phyloP scores from a whole-genome alignment of 1,139 yeast genomes.

The Blastobotrys malaysiensis region DNA sequence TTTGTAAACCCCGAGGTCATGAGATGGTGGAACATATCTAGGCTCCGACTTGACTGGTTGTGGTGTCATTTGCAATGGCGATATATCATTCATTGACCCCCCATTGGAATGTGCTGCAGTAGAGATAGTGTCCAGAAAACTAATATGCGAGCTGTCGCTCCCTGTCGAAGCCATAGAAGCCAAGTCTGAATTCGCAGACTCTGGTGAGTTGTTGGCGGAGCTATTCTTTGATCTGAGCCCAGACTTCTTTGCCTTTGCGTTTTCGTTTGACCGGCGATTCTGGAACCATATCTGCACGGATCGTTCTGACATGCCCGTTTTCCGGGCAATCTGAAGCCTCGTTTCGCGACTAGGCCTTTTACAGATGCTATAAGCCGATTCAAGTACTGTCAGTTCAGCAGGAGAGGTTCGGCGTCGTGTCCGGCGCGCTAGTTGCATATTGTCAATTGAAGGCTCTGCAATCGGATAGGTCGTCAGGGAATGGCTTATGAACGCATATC shows the following conservation, averaged over 20 bases:
- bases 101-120: background rate
- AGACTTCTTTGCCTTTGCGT: background rate
- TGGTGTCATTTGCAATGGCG: background rate
- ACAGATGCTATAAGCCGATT: conserved; percentile 68
- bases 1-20: background rate
- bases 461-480: conserved; percentile 72
- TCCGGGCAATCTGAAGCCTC: conserved; percentile 68
- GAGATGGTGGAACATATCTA: background rate
- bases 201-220: background rate
- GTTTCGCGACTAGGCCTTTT: conserved; percentile 74
- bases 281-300: conserved; percentile 99
- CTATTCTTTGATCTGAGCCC: background rate
- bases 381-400: conserved; percentile 71
- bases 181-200: background rate
- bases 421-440: conserved; percentile 84
- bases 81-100: background rate
- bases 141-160: background rate
- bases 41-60: background rate
- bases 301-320: conserved; percentile 89
- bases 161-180: background rate
- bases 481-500: conserved; percentile 79
- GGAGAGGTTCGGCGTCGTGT: conserved; percentile 95
- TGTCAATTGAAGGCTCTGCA: conserved; percentile 81
- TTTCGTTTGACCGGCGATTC: conserved; percentile 37
- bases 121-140: background rate